Conservation (phyloP, 768 basidiomycete species). For the Galerina sulciceps region DNA sequence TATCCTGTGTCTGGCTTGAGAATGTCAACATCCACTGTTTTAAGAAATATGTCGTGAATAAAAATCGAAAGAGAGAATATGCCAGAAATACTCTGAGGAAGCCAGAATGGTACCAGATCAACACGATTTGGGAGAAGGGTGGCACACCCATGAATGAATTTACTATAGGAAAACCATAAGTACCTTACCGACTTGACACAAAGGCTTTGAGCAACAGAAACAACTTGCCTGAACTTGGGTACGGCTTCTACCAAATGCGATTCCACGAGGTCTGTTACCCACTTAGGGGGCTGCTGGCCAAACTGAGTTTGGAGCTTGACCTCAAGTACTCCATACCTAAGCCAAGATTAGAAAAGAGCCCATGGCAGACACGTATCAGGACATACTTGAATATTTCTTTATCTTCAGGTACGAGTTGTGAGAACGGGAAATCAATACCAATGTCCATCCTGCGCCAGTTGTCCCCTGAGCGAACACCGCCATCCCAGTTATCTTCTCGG, state of each 20-base stretch:
- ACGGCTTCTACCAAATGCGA: constrained; percentile 97
- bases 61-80: background rate
- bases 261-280: constrained; percentile 96
- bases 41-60: constrained; percentile 1
- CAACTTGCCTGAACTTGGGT: constrained; percentile 87
- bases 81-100: constrained; percentile 77
- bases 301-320: constrained; percentile 97
- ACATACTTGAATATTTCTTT: constrained; percentile 89
- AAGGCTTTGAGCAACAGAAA: background rate
- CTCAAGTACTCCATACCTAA: constrained; percentile 89
- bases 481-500: constrained; percentile 98
- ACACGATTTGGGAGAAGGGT: constrained; percentile 91
- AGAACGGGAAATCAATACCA: constrained; percentile 91
- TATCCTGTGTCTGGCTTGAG: constrained; percentile 88
- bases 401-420: constrained; percentile 73
- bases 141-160: constrained; percentile 97
- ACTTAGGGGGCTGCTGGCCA: constrained; percentile 93
- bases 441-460: constrained; percentile 97
- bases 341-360: background rate
- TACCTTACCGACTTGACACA: background rate
- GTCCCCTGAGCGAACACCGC: constrained; percentile 67
- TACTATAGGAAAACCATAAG: constrained; percentile 50
- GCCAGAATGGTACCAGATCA: constrained; percentile 97
- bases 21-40: constrained; percentile 90
- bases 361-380: background rate